Percentiles rank a stretch among this genome's conserved stretches.
phyloP scores from a whole-genome alignment of 805 yeast genomes.

The Candida ulmi region DNA sequence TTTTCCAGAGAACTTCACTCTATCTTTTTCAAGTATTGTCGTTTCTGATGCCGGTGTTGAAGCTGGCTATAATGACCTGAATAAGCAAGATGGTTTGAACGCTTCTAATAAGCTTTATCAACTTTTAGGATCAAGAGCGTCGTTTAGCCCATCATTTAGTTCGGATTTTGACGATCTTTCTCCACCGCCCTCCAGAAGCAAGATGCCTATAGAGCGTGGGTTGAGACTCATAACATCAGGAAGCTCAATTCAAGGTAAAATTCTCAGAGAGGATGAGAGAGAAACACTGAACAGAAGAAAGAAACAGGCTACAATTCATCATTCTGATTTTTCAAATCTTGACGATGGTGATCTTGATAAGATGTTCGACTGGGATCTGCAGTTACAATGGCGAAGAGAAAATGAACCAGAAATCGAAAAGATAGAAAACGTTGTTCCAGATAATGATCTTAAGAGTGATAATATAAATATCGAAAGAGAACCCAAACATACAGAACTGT shows the following conservation, averaged over 20 bases:
- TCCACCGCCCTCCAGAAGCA: not conserved
- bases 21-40: not conserved
- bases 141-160: too few relatives aligned
- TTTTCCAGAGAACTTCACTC: constrained; percentile 2
- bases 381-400: not conserved
- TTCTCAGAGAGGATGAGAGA: not conserved
- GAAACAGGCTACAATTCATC: not conserved
- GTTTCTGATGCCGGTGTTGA: not conserved
- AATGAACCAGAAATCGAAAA: too few relatives aligned
- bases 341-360: not conserved
- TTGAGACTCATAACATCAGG: constrained; percentile 1
- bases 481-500: too few relatives aligned
- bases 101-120: too few relatives aligned
- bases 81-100: too few relatives aligned
- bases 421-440: too few relatives aligned
- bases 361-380: not conserved
- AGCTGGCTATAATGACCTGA: not conserved
- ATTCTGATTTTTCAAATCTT: not conserved
- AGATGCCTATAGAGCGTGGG: not conserved
- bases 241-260: not conserved
- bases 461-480: too few relatives aligned
- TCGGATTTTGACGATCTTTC: too few relatives aligned
- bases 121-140: too few relatives aligned
- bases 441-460: too few relatives aligned
- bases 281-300: not conserved